phyloP scores from a whole-genome alignment of 768 basidiomycete species.

The Leucogyrophana mollusca region DNA sequence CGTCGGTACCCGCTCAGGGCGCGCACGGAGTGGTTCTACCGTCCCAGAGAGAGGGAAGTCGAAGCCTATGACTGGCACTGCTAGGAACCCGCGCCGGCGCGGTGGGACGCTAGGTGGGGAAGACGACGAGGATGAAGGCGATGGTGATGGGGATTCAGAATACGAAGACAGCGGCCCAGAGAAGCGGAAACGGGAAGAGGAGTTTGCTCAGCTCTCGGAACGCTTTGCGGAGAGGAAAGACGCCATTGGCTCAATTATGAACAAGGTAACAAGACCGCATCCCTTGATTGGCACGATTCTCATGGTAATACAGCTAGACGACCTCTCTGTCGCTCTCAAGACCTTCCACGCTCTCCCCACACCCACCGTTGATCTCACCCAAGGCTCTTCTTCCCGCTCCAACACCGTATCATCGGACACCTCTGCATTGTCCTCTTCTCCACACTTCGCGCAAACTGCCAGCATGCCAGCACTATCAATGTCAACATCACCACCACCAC shows the following conservation, averaged over 20 bases:
- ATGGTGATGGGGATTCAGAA: constrained; percentile 36
- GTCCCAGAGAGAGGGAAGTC: constrained; percentile 13
- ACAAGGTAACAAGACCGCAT: constrained; percentile 45
- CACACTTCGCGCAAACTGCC: constrained; percentile 7
- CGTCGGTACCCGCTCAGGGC: constrained; percentile 38
- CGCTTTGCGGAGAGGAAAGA: constrained; percentile 71
- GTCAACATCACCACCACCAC: constrained; percentile 14
- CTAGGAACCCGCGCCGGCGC: constrained; percentile 18
- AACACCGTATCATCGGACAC: constrained; percentile 27
- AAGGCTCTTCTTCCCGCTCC: constrained; percentile 20
- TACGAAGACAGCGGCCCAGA: constrained; percentile 46
- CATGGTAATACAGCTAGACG: constrained; percentile 21
- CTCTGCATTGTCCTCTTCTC: neutral
- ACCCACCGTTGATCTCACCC: constrained; percentile 36
- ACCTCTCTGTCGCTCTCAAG: constrained; percentile 34
- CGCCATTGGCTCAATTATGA: constrained; percentile 71
- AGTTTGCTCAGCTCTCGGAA: constrained; percentile 65
- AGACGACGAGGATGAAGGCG: constrained; percentile 36
- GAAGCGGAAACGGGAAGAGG: constrained; percentile 56
- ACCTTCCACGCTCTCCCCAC: constrained; percentile 44
- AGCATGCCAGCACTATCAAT: constrained; percentile 18
- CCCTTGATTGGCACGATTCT: too few relatives aligned
- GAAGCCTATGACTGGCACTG: constrained; percentile 15
- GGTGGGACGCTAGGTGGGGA: constrained; percentile 31
- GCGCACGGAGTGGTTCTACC: neutral